Base-by-base conservation (phyloP, 176 grass and related monocot species). In the Hordeum marinum region DNA sequence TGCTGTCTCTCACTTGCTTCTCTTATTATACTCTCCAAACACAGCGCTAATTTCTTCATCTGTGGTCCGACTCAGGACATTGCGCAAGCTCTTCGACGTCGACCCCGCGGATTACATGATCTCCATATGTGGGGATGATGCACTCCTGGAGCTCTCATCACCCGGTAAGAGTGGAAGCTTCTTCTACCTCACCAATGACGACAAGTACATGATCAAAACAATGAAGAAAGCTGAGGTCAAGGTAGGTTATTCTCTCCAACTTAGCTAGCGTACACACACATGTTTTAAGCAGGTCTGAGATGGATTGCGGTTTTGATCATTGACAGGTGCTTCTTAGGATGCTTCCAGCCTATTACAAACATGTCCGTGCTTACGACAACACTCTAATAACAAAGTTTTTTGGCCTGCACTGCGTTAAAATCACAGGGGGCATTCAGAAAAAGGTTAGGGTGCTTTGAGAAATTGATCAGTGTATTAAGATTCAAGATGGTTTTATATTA, bases 291-390 rank as follows among this genome's bases (percentile, higher is more conserved):
- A 17, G 18, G 24, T 37, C 9, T 29, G 20, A 78, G 35, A 64
- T 12, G 3, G 40, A 12, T 27, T 27, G 1, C 58, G 34, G n/a
- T 69, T 87, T 79, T 10, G 31, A 75, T 63, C 18, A 46, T 86
- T 11, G 18, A 61, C 79, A 94, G 92, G 94, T 97, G 48, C 94
- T 97, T 80, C 76, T 94, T 31, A 79, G 90, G 90, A 97, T 97
- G 94, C 94, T 97, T 85, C 94, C 90, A 55, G 76, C 92, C 15
- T 97, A 97, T 27, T 97, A 94, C 52, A 97, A 90, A 11, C 94
- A 97, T 59, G 92, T 97, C 18, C 83, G 83, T 60, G 42, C 83
- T 68, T 92, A 89, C 63, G 90, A 97, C 40, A 83, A 87, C 63
- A 94, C 92, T 65, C 84, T 97, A 26, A 86, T 97, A 55, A 94